Percentiles rank a stretch among this genome's conserved stretches.
These are phyloP conservation scores for Tagetes erecta DNA, from an alignment of 129 eudicot species.

Conservation along the genomic window DNA sequence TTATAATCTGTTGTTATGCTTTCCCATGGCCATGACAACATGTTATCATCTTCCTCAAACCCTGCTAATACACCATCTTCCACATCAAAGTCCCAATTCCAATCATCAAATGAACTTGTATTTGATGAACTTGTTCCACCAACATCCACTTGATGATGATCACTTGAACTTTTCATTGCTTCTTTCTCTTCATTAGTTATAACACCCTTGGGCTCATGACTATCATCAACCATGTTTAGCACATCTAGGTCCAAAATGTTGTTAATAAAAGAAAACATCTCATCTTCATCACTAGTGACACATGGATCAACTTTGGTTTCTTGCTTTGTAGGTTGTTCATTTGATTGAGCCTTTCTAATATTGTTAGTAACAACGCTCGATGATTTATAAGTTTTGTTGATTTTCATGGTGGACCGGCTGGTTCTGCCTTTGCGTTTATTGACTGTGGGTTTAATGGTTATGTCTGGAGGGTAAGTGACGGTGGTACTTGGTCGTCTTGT, in stretches of 20 bases:
- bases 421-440: constrained; percentile 47
- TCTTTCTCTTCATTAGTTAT: constrained; percentile 1
- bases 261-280: constrained; percentile 31
- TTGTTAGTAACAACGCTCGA: neutral
- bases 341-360: neutral
- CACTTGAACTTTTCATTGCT: neutral
- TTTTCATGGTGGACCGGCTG: constrained; percentile 49
- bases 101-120: constrained; percentile 6
- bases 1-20: constrained; percentile 2
- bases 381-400: constrained; percentile 29
- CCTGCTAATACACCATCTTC: constrained; percentile 24
- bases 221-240: constrained; percentile 1
- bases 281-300: constrained; percentile 29
- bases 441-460: neutral
- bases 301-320: constrained; percentile 11
- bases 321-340: neutral
- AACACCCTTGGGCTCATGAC: neutral
- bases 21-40: constrained; percentile 40
- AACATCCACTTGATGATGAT: constrained; percentile 13
- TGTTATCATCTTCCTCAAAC: constrained; percentile 19
- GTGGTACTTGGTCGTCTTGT: constrained; percentile 22
- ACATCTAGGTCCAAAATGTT: constrained; percentile 23
- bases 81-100: constrained; percentile 31
- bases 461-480: neutral
- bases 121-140: constrained; percentile 22